Conservation (phyloP, 2,329 filamentous ascomycete genomes). For the Magnaporthiopsis incrustans region DNA sequence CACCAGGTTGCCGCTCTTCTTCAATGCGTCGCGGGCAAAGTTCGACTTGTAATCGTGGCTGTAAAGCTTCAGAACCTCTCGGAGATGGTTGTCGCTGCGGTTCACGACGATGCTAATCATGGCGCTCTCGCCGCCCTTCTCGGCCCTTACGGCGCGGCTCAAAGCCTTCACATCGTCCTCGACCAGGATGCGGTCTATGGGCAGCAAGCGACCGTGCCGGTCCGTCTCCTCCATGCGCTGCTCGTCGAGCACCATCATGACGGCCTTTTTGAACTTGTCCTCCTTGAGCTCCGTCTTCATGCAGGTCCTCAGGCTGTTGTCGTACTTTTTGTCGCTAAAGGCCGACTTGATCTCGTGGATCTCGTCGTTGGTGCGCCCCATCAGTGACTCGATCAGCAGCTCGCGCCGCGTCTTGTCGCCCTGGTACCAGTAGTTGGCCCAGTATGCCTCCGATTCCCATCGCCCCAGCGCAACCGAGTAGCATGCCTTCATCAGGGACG, state of each 20-base stretch:
- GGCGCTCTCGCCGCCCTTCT: slow-evolving; percentile 75
- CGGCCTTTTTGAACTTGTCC: slow-evolving; percentile 89
- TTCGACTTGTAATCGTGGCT: slow-evolving; percentile 66
- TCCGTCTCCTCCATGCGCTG: slow-evolving; percentile 75
- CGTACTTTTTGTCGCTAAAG: slow-evolving; percentile 89
- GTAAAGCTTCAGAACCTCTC: slow-evolving; percentile 72
- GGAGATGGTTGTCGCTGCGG: slow-evolving; percentile 72
- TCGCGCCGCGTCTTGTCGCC: slow-evolving; percentile 76
- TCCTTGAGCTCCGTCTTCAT: slow-evolving; percentile 91
- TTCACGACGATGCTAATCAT: slow-evolving; percentile 82
- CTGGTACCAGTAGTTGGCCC: slow-evolving; percentile 98
- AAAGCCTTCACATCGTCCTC: slow-evolving; percentile 67
- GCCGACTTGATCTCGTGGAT: slow-evolving; percentile 77
- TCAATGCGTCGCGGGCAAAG: slow-evolving; percentile 80
- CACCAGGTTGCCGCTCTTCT: slow-evolving; percentile 85
- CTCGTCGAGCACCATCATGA: slow-evolving; percentile 77
- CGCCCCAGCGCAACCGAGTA: slow-evolving; percentile 83
- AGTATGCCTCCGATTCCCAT: slow-evolving; percentile 93
- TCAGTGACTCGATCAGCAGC: slow-evolving; percentile 84
- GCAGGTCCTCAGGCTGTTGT: slow-evolving; percentile 70
- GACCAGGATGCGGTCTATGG: slow-evolving; percentile 51
- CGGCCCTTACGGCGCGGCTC: slow-evolving; percentile 57
- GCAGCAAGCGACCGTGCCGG: slow-evolving; percentile 48
- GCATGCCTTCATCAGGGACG: slow-evolving; percentile 79
- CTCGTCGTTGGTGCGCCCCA: slow-evolving; percentile 84